Evolutionary conservation across 2,329 filamentous ascomycete genomes (phyloP).

Genomic region (Stemphylium lycopersici): DNA sequence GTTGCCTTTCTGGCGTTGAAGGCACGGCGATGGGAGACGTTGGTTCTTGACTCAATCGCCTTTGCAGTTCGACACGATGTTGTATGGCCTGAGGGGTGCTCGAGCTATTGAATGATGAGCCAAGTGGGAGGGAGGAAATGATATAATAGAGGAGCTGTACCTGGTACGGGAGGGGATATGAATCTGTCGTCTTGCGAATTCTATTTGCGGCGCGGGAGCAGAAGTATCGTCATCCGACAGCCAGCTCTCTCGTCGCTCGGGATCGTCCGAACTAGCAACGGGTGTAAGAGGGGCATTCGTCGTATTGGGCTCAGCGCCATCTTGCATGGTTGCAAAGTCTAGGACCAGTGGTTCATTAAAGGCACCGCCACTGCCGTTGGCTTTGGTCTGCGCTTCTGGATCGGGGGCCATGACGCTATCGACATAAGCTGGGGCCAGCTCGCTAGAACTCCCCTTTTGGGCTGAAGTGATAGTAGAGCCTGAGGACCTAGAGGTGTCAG

Average conservation of each 20-base stretch:
- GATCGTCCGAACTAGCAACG: slow-evolving; percentile 15
- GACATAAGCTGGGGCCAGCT: slow-evolving; percentile 27
- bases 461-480: slow-evolving; percentile 29
- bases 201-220: slow-evolving; percentile 38
- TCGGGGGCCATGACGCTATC: slow-evolving; percentile 39
- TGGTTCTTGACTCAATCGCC: slow-evolving; percentile 24
- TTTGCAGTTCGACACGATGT: slow-evolving; percentile 25
- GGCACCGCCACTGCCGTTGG: slow-evolving; percentile 23
- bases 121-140: not conserved
- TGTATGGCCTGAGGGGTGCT: slow-evolving; percentile 27
- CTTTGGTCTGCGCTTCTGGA: slow-evolving; percentile 19
- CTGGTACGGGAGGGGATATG: slow-evolving; percentile 47
- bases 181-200: slow-evolving; percentile 45
- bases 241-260: slow-evolving; percentile 23
- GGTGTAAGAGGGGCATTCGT: slow-evolving; percentile 28
- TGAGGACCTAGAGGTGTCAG: slow-evolving; percentile 28
- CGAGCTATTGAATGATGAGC: slow-evolving; percentile 30
- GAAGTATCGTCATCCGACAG: slow-evolving; percentile 38
- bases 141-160: slow-evolving; percentile 21
- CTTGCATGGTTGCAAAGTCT: slow-evolving; percentile 37
- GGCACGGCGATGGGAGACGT: slow-evolving; percentile 18
- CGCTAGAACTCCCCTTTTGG: slow-evolving; percentile 34
- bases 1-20: slow-evolving; percentile 23
- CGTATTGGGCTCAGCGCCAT: slow-evolving; percentile 25
- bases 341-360: slow-evolving; percentile 40